Base-by-base conservation (phyloP, 768 basidiomycete species). In the Podaxis carcinomalis region DNA sequence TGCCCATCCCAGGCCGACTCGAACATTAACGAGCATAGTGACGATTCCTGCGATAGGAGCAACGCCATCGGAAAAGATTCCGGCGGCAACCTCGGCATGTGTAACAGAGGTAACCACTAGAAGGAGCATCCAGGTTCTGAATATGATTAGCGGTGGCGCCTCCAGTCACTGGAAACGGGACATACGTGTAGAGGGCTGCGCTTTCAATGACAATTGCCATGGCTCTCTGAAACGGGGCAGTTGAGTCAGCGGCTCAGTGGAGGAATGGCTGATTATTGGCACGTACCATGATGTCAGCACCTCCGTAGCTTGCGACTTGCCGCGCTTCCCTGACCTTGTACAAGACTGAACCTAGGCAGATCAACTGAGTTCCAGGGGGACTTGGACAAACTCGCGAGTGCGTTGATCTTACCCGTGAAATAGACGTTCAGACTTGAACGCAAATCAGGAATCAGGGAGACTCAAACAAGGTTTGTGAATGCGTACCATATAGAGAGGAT, bases 11-110 rank as follows among this genome's bases (percentile, higher is more conserved):
- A 63, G 62, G 7, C 62, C 62, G 19, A 63, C 61, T 10, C 65
- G 62, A n/a, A 65, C 59, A 51, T 63, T 65, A 56, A 65, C 63
- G 13, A 65, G 62, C 65, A 63, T 63, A 21, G 57, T 63, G 39
- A 57, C 62, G 37, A 65, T 63, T 4, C 62, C 65, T 13, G 59
- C 57, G 9, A 65, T 56, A 28, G 51, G 25, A 14, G 28, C 28
- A 4, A 53, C 21, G 1, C 59, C 58, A 57, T 65, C 62, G 25
- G 59, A 51, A 10, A 65, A 47, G 16, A 63, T 4, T 10, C 27
- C 51, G 9, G 28, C 19, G 7, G 39, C 21, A 3, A 16, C 21
- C 13, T 35, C 51, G 16, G 28, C 16, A 1, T 46, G 42, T 11
- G 28, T 21, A 9, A 59, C 5, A 21, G 27, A 25, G 4, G 51